These are phyloP conservation scores for Cryptococcus jaspeensis DNA, from an alignment of 1,284 basidiomycete species.

Conservation along the genomic window DNA sequence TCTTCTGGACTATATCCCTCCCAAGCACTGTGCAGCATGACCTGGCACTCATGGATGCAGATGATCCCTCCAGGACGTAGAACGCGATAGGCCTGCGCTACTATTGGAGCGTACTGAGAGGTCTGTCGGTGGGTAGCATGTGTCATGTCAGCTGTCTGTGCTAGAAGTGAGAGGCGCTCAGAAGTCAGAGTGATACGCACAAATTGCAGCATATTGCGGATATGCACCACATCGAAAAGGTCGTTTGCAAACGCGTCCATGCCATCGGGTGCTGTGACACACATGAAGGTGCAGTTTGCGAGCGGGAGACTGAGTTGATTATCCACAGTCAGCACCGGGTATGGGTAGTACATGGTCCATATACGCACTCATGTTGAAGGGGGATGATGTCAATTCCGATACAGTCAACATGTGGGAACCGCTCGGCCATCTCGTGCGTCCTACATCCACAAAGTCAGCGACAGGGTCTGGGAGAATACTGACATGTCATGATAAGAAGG, in stretches of 20 bases:
- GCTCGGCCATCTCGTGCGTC: slow-evolving; percentile 21
- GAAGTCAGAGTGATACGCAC: slow-evolving; percentile 4
- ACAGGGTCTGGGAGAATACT: slow-evolving; percentile 1
- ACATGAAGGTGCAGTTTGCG: slow-evolving; percentile 19
- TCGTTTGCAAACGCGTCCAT: slow-evolving; percentile 8
- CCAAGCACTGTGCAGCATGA: slow-evolving; percentile 7
- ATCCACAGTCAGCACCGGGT: no score
- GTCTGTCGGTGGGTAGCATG: slow-evolving; percentile 5
- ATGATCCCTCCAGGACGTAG: slow-evolving; percentile 19
- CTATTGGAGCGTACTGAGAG: slow-evolving; percentile 8
- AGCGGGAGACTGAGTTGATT: no score
- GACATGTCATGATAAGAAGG: not conserved
- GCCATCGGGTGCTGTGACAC: slow-evolving; percentile 11
- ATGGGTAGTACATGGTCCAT: no score
- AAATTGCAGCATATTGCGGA: slow-evolving; percentile 20
- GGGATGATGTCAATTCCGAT: slow-evolving; percentile 23
- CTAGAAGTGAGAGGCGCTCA: no score
- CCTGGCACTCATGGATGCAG: slow-evolving; percentile 19
- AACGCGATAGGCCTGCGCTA: slow-evolving; percentile 14
- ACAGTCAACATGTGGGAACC: slow-evolving; percentile 23
- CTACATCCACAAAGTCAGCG: slow-evolving; percentile 1
- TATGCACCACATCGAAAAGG: slow-evolving; percentile 23
- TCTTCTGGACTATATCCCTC: slow-evolving; percentile 7
- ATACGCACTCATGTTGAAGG: slow-evolving; percentile 19
- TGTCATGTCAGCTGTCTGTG: not conserved